Conservation (phyloP, 2,329 filamentous ascomycete species). For the Niveomyces coronatus region DNA sequence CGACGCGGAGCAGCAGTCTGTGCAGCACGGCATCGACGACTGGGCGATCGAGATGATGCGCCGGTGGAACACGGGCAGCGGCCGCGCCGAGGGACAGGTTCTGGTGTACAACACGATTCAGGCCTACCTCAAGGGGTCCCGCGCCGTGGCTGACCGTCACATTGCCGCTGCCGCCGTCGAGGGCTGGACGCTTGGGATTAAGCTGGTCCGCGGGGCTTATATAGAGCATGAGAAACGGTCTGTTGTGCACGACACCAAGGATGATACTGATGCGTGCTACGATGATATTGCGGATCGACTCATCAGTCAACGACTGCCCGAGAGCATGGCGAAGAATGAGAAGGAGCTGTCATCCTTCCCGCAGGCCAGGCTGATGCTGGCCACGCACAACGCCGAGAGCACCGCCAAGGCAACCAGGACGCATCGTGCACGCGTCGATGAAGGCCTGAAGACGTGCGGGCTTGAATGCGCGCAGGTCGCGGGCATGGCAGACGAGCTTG, state of each 20-base stretch:
- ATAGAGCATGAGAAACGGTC: conserved; percentile 52
- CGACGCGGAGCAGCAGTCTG: conserved; percentile 65
- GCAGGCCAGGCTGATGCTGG: conserved; percentile 51
- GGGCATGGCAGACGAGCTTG: conserved; percentile 85
- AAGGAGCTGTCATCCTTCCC: conserved; percentile 36
- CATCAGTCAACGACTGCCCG: conserved; percentile 38
- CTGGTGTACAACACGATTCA: conserved; percentile 68
- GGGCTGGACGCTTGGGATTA: conserved; percentile 53
- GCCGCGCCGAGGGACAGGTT: conserved; percentile 43
- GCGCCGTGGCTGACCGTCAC: conserved; percentile 41
- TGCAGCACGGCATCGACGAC: conserved; percentile 62
- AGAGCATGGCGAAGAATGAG: conserved; percentile 19
- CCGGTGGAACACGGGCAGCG: conserved; percentile 64
- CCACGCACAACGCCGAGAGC: conserved; percentile 63
- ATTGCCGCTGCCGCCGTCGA: conserved; percentile 42
- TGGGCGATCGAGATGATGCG: conserved; percentile 65
- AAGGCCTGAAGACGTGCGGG: conserved; percentile 16
- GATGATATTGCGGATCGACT: conserved; percentile 55
- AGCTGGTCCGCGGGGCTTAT: conserved; percentile 60
- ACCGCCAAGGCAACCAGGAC: conserved; percentile 38
- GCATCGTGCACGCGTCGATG: conserved; percentile 6
- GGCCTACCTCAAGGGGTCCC: conserved; percentile 53
- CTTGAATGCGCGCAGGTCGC: conserved; percentile 54
- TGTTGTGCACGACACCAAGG: conserved; percentile 56
- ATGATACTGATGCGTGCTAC: conserved; percentile 55